Percentiles rank a stretch among this genome's conserved stretches.
phyloP scores from a whole-genome alignment of 1,284 basidiomycete species.

The Pseudozyma thailandica region DNA sequence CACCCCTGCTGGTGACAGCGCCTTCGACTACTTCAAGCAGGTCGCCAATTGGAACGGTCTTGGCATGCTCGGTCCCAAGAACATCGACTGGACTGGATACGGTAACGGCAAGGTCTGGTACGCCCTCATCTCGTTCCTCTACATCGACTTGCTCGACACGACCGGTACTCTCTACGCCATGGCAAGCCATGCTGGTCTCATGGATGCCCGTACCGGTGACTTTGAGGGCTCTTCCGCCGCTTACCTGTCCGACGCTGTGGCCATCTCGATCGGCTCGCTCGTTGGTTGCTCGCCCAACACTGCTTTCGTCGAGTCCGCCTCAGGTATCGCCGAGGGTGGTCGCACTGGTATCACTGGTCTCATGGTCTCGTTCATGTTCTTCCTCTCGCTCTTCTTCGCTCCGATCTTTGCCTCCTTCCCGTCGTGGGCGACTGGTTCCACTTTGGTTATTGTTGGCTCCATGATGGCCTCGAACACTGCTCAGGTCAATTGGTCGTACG shows the following conservation, averaged over 20 bases:
- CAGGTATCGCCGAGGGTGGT: conserved; percentile 77
- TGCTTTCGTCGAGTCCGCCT: conserved; percentile 82
- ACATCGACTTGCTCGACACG: conserved; percentile 75
- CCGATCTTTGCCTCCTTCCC: conserved; percentile 90
- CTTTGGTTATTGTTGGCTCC: conserved; percentile 84
- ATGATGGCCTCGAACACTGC: conserved; percentile 88
- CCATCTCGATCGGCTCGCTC: conserved; percentile 82
- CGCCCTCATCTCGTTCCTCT: conserved; percentile 82
- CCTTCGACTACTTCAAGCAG: conserved; percentile 87
- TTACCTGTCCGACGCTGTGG: conserved; percentile 77
- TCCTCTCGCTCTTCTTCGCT: conserved; percentile 86
- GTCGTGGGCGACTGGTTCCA: conserved; percentile 86
- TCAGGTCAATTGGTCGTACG: conserved; percentile 88
- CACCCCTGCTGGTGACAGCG: conserved; percentile 75
- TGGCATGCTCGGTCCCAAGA: conserved; percentile 71
- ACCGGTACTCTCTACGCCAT: conserved; percentile 87
- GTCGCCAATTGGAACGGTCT: conserved; percentile 77
- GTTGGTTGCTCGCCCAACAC: conserved; percentile 89
- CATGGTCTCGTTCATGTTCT: conserved; percentile 80
- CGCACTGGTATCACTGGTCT: conserved; percentile 87
- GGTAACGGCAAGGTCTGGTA: conserved; percentile 84
- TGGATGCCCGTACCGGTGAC: conserved; percentile 84
- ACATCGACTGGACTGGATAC: conserved; percentile 72
- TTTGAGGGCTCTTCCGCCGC: conserved; percentile 87
- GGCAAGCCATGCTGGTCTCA: conserved; percentile 89